Percentiles rank a stretch among this genome's conserved stretches.
These are phyloP conservation scores for Hawksworthiomyces lignivorus DNA, from an alignment of 2,329 filamentous ascomycete genomes.

Conservation along the genomic window DNA sequence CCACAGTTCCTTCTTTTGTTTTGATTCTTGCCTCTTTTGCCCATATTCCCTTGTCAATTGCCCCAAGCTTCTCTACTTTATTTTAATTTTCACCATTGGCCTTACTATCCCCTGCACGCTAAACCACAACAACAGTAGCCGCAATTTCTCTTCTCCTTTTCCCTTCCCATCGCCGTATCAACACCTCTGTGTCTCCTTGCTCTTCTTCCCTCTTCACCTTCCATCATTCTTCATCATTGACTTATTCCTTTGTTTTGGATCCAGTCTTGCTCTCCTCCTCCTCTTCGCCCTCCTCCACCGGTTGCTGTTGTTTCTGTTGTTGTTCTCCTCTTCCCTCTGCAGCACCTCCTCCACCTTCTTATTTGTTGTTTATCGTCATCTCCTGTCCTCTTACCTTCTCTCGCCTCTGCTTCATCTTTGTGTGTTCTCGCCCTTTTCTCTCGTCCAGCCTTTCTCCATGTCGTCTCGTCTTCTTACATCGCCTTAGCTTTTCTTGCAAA, in stretches of 20 bases:
- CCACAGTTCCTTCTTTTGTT: constrained; percentile 7
- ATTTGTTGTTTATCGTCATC: no score
- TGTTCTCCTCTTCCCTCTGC: no score
- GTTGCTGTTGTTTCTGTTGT: no score
- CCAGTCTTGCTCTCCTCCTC: constrained; percentile 1
- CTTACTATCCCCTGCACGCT: neutral
- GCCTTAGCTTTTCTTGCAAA: neutral
- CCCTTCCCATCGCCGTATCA: no score
- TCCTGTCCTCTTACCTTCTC: no score
- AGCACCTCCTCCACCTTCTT: no score
- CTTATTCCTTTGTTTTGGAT: constrained; percentile 7
- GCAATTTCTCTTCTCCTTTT: constrained; percentile 3
- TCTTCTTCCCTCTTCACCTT: neutral
- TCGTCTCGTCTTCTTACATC: neutral
- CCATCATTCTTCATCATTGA: neutral
- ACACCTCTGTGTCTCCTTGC: no score
- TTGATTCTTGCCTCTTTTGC: constrained; percentile 5
- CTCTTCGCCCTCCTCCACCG: neutral
- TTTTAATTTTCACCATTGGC: neutral
- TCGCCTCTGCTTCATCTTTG: no score
- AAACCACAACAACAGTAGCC: constrained; percentile 10
- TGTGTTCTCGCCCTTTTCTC: neutral
- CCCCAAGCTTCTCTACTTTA: constrained; percentile 7
- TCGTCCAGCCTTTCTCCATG: neutral
- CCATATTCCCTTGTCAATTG: constrained; percentile 7